Evolutionary conservation across 768 basidiomycete genomes (phyloP), one percentile per base, ranked within the genome.

Genomic region (Roridomyces roridus): DNA sequence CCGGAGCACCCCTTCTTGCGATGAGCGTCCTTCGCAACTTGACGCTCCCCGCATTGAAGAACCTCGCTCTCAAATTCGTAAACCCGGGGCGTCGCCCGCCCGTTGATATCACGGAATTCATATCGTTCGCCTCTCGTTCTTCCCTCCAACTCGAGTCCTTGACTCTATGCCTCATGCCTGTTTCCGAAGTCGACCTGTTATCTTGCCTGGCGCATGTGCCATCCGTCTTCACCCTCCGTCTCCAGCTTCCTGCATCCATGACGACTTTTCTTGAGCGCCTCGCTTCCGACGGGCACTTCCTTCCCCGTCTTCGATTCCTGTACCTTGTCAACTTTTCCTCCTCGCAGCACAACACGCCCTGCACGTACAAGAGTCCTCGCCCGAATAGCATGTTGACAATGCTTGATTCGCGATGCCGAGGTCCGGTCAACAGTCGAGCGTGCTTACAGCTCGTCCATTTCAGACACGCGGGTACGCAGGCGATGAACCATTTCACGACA

Each of bases 41-140:
- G n/a, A 55, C 53, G 1, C 23, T 48, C 3, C 54, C 54, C n/a
- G 28, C 46, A 31, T 21, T 47, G 15, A 17, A 26, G 42, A 0
- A 24, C 6, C 34, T 55, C 20, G 3, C 43, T 23, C 21, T 44
- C 8, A 44, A 6, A 3, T 44, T 44, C 25, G 23, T 9, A n/a
- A 15, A 23, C 5, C 5, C 18, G 17, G 39, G 9, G 21, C 3
- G 9, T 40, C 23, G 15, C 20, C 43, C 43, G 3, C 15, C 43
- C 4, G 43, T 7, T 5, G 43, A 44, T 26, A 10, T 44, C 43
- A 24, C 43, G 10, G 20, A 26, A 23, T 26, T 44, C 21, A 4
- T 44, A 17, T 44, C 11, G 20, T 44, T 56, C 35, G 41, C 46
- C 26, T 35, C 55, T 20, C 55, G 55, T 25, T 56, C 46, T 12